Evolutionary conservation across 2,329 filamentous ascomycete species (phyloP), one percentile per base, ranked within the genome.

Genomic region (Cercospora sp.): DNA sequence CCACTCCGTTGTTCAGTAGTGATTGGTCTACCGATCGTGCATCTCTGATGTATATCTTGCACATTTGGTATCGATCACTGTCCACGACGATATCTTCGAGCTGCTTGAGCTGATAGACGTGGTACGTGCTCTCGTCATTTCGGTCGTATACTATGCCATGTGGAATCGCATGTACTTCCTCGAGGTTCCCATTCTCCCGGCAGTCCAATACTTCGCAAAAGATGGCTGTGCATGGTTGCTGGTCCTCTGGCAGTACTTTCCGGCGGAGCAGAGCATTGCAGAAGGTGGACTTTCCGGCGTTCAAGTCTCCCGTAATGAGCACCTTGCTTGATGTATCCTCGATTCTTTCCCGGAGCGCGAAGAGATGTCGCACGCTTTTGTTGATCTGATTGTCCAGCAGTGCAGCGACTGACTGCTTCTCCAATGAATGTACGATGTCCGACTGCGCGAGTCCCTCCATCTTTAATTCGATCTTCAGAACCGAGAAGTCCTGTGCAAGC

Each of bases 281-380:
- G 75, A 99, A 99, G 0, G 95, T 99, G 3, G 95, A 99, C 78
- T 99, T 99, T 77, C 95, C 95, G 8, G 95, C 94, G 77, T 99
- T 99, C 64, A 99, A 81, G 78, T 99, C 95, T 76, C 95, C 95
- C 0, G 95, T 99, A 18, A 99, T 90, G 67, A 99, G 82, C 1
- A 99, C 95, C 79, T 99, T 99, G 81, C 94, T 98, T 4, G 94
- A 92, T 0, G 93, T 98, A 79, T 99, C 95, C 78, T 98, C 95
- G 70, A 99, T 99, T 63, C 95, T 90, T 72, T 98, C 95, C 68
- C 93, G 89, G 36, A 99, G 84, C 0, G 92, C 89, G 65, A 92
- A 85, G 1, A 99, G 86, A 80, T 99, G 95, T 74, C 93, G 93
- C 77, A 98, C 91, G 78, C 93, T 97, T 69, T 95, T 92, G 74